Evolutionary conservation across 306 rosid species (phyloP).

Genomic region (Castanea crenata): DNA sequence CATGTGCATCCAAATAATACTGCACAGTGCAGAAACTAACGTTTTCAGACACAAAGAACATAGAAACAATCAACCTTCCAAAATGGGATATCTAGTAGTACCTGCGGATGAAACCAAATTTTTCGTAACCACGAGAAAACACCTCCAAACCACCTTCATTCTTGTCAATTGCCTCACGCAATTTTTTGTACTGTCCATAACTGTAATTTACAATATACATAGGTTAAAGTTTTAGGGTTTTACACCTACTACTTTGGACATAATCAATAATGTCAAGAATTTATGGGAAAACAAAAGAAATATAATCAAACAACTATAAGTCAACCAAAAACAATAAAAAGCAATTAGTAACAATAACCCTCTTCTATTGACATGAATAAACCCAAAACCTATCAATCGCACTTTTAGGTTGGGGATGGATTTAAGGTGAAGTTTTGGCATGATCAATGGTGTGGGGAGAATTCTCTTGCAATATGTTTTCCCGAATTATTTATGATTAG

Average conservation of each 20-base stretch:
- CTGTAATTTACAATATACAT: constrained; percentile 41
- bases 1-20: neutral
- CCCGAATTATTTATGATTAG: no score
- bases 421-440: no score
- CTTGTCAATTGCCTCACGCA: constrained; percentile 76
- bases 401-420: neutral
- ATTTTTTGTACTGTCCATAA: constrained; percentile 65
- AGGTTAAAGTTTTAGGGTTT: constrained; percentile 8
- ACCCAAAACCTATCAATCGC: neutral
- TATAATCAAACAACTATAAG: constrained; percentile 7
- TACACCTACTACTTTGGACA: neutral
- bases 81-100: constrained; percentile 25
- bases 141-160: constrained; percentile 91
- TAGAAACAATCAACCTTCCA: neutral
- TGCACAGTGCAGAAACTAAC: neutral
- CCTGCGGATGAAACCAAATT: constrained; percentile 90
- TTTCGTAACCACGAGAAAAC: constrained; percentile 96
- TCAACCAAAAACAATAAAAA: constrained; percentile 3
- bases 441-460: no score
- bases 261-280: constrained; percentile 13
- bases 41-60: neutral
- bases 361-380: no score
- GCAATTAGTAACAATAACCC: neutral
- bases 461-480: no score
- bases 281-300: constrained; percentile 1